Percentiles rank a stretch among this genome's conserved stretches.
Evolutionary conservation across 371 early-diverging fungal genomes (phyloP).

Genomic region (Dentiscutata heterogama): DNA sequence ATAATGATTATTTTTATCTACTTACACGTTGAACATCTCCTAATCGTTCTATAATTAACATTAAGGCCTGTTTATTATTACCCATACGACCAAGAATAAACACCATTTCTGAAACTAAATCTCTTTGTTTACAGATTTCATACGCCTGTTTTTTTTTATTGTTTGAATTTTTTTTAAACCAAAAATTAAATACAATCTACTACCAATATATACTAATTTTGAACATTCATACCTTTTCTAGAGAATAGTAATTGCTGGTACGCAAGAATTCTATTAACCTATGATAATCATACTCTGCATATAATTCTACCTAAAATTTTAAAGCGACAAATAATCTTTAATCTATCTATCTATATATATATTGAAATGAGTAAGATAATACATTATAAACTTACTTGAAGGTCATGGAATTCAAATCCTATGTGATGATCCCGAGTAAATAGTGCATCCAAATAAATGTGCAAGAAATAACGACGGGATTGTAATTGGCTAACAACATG

Average conservation of each 20-base stretch:
- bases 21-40: constrained; percentile 87
- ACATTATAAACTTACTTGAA: constrained; percentile 62
- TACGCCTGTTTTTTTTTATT: constrained; percentile 68
- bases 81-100: constrained; percentile 97
- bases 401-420: constrained; percentile 81
- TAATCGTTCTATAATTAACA: constrained; percentile 89
- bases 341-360: neutral
- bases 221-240: constrained; percentile 65
- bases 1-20: neutral
- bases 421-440: constrained; percentile 79
- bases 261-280: constrained; percentile 87
- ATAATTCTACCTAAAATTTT: constrained; percentile 76
- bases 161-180: neutral
- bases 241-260: constrained; percentile 77
- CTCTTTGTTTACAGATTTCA: constrained; percentile 82
- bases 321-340: neutral
- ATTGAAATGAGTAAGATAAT: neutral
- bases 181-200: neutral
- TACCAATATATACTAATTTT: neutral
- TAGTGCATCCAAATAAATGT: constrained; percentile 91
- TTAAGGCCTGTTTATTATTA: constrained; percentile 89
- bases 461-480: constrained; percentile 67
- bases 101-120: constrained; percentile 95
- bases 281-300: constrained; percentile 88
- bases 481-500: constrained; percentile 76